Conservation (phyloP, 2,329 filamentous ascomycete species). For the Beauveria sp. region DNA sequence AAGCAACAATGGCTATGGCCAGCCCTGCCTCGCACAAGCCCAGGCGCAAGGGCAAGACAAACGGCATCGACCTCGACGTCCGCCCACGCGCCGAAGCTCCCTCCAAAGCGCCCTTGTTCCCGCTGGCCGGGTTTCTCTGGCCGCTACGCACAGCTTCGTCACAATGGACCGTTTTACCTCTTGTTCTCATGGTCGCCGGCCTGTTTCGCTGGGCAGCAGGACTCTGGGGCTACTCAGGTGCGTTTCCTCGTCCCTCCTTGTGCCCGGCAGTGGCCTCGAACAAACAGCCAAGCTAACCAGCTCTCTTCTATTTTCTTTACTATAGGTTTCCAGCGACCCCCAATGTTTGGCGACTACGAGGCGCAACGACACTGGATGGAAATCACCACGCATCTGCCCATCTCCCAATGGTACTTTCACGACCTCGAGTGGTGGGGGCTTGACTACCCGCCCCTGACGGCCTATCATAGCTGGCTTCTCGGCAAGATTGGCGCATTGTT, state of each 20-base stretch:
- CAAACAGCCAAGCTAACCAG: slow-evolving; percentile 8
- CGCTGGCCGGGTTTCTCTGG: slow-evolving; percentile 90
- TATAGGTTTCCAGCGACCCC: slow-evolving; percentile 68
- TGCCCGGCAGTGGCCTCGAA: not conserved
- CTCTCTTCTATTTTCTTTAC: slow-evolving; percentile 3
- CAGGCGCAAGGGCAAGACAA: slow-evolving; percentile 49
- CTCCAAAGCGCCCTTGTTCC: slow-evolving; percentile 65
- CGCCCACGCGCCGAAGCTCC: slow-evolving; percentile 32
- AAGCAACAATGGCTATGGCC: slow-evolving; percentile 35
- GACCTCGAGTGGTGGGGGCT: slow-evolving; percentile 96
- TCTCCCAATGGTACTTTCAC: slow-evolving; percentile 97
- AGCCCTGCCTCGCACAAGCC: slow-evolving; percentile 51
- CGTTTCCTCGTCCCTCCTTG: slow-evolving; percentile 14
- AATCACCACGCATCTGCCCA: slow-evolving; percentile 77
- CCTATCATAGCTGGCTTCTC: slow-evolving; percentile 95
- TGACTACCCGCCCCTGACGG: slow-evolving; percentile 94
- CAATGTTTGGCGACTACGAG: slow-evolving; percentile 96
- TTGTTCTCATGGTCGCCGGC: slow-evolving; percentile 83
- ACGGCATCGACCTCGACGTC: slow-evolving; percentile 28
- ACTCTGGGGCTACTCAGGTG: slow-evolving; percentile 92
- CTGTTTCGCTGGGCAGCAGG: slow-evolving; percentile 90
- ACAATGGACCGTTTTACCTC: slow-evolving; percentile 84
- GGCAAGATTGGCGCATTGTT: slow-evolving; percentile 77
- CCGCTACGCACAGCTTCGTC: slow-evolving; percentile 75
- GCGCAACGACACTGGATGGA: slow-evolving; percentile 99